phyloP scores from a whole-genome alignment of 1,139 yeast species.

The Pichia sp. region DNA sequence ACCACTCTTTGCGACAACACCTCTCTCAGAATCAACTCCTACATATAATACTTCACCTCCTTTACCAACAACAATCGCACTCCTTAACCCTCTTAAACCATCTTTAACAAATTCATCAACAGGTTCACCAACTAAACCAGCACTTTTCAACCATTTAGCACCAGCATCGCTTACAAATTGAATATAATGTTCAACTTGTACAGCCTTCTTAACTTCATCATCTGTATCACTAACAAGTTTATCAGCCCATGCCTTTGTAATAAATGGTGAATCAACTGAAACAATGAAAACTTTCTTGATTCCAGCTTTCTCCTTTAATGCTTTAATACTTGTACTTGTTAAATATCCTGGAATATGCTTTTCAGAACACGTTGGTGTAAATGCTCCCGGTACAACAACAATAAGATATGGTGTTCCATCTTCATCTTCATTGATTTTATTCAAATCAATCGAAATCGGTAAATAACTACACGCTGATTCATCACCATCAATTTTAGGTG shows the following conservation, averaged over 20 bases:
- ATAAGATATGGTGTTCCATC: slow-evolving; percentile 31
- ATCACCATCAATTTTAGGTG: slow-evolving; percentile 11
- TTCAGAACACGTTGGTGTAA: slow-evolving; percentile 83
- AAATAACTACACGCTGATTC: slow-evolving; percentile 10
- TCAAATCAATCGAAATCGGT: slow-evolving; percentile 22
- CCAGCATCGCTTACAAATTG: slow-evolving; percentile 68
- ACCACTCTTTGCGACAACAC: slow-evolving; percentile 32
- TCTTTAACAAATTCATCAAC: slow-evolving; percentile 55
- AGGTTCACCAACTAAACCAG: slow-evolving; percentile 25
- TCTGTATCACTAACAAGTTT: slow-evolving; percentile 38
- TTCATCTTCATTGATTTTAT: neutral
- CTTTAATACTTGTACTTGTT: slow-evolving; percentile 32
- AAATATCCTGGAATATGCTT: slow-evolving; percentile 75
- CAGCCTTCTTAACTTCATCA: slow-evolving; percentile 2
- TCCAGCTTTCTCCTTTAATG: slow-evolving; percentile 52
- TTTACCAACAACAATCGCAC: slow-evolving; percentile 25
- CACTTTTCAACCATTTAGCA: slow-evolving; percentile 20
- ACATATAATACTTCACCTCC: slow-evolving; percentile 54
- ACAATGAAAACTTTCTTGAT: slow-evolving; percentile 66
- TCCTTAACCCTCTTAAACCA: slow-evolving; percentile 17
- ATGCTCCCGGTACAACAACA: slow-evolving; percentile 86
- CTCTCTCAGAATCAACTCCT: slow-evolving; percentile 49
- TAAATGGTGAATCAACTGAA: slow-evolving; percentile 80
- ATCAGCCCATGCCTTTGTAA: slow-evolving; percentile 76
- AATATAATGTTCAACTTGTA: slow-evolving; percentile 35